These are phyloP conservation scores for Aspergillus bombycis DNA, from an alignment of 2,329 filamentous ascomycete species.

Conservation along the genomic window DNA sequence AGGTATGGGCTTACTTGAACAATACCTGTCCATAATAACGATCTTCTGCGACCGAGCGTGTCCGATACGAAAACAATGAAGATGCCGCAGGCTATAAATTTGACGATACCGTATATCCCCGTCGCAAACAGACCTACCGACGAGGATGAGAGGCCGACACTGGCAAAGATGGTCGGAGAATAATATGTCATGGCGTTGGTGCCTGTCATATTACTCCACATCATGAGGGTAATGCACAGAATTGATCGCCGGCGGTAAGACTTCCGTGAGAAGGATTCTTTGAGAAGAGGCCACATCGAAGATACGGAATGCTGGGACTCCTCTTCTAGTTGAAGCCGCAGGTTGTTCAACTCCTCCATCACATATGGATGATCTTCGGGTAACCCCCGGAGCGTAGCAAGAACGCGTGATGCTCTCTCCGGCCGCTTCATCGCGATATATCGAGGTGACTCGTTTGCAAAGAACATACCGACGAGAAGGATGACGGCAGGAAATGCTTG, in stretches of 20 bases:
- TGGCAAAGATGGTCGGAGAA: background rate
- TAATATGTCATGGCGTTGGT: slow-evolving; percentile 6
- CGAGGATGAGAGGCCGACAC: background rate
- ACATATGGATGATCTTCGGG: background rate
- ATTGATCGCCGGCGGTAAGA: slow-evolving; percentile 1
- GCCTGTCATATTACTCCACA: slow-evolving; percentile 1
- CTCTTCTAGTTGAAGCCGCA: background rate
- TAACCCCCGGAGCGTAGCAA: background rate
- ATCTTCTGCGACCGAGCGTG: background rate
- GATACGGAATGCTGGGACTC: background rate
- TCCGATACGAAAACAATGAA: background rate
- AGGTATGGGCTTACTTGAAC: background rate
- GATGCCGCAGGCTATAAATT: background rate
- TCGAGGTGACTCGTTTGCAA: background rate
- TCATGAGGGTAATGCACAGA: slow-evolving; percentile 5
- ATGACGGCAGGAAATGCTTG: slow-evolving; percentile 2
- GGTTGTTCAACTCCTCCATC: background rate
- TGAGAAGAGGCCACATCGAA: background rate
- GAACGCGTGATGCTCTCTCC: background rate
- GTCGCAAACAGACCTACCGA: background rate
- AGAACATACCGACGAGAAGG: background rate
- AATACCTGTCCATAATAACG: background rate
- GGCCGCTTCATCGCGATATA: background rate
- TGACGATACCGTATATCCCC: slow-evolving; percentile 6
- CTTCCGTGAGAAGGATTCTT: background rate